phyloP scores from a whole-genome alignment of 2,329 filamentous ascomycete genomes.

The Fusarium fujikuroi region DNA sequence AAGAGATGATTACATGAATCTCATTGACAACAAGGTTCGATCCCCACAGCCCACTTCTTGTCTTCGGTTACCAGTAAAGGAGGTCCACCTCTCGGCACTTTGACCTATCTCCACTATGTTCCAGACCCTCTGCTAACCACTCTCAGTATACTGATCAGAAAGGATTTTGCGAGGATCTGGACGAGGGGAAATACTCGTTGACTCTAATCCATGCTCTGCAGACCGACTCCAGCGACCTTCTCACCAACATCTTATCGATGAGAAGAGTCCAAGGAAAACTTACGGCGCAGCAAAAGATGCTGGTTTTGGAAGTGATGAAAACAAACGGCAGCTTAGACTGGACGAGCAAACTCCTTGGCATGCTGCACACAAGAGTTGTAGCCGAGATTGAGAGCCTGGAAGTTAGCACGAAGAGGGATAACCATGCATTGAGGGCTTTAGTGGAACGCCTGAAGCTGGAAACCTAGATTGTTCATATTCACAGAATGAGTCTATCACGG shows the following conservation, averaged over 20 bases:
- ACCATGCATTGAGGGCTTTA: background rate
- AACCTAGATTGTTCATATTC: fast-evolving
- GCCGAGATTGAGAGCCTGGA: background rate
- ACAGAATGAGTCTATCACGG: too few relatives aligned
- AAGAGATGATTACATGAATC: conserved; percentile 10
- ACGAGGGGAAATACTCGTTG: conserved; percentile 7
- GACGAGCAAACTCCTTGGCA: background rate
- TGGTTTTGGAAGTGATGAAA: background rate
- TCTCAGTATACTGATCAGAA: background rate
- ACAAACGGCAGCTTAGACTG: background rate
- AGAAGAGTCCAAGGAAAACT: background rate
- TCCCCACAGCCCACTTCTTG: fast-evolving
- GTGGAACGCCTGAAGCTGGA: background rate
- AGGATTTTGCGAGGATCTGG: conserved; percentile 5
- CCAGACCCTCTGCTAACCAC: background rate
- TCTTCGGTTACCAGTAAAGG: background rate
- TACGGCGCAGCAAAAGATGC: background rate
- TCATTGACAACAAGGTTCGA: background rate
- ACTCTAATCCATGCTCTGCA: background rate
- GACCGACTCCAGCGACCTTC: background rate
- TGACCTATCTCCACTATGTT: background rate
- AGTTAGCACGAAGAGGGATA: background rate
- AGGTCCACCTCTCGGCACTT: background rate
- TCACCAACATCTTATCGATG: background rate
- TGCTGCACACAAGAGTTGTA: background rate